Percentiles rank a stretch among this genome's conserved stretches.
Conservation (phyloP, 108 stramenopile genomes). For the Skeletonema menzelii region DNA sequence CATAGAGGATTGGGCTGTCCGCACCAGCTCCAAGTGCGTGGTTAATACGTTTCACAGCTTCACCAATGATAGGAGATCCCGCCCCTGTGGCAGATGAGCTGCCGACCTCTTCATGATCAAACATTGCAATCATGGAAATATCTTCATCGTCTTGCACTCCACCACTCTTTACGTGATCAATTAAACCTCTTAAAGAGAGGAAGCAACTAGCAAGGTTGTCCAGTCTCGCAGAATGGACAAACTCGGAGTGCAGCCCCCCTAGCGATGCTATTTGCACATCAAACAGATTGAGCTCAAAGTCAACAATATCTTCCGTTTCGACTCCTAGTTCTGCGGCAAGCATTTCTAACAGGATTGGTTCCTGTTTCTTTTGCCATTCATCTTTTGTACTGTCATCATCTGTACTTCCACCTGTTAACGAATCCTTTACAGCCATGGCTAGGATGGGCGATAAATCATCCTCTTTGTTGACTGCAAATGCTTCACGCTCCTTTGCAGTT, state of each 20-base stretch:
- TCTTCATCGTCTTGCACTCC: conserved; percentile 58
- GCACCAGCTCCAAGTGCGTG: conserved; percentile 48
- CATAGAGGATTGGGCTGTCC: conserved; percentile 26
- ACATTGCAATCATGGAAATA: conserved; percentile 88
- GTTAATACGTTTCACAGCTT: conserved; percentile 76
- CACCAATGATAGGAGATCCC: conserved; percentile 82
- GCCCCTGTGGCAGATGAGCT: conserved; percentile 78
- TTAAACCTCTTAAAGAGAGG: conserved; percentile 71
- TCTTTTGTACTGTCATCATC: conserved; percentile 36
- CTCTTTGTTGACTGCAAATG: conserved; percentile 92
- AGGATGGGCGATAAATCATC: conserved; percentile 91
- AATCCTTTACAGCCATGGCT: conserved; percentile 79
- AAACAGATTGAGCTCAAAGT: conserved; percentile 93
- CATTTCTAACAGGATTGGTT: conserved; percentile 77
- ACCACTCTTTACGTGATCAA: conserved; percentile 55
- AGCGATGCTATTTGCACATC: conserved; percentile 90
- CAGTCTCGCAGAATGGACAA: conserved; percentile 90
- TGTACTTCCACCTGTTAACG: conserved; percentile 38
- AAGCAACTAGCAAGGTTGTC: conserved; percentile 97
- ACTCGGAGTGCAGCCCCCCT: conserved; percentile 87
- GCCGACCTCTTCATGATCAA: conserved; percentile 99
- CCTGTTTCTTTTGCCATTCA: conserved; percentile 82
- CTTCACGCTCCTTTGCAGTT: conserved; percentile 80
- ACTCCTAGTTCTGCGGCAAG: conserved; percentile 75
- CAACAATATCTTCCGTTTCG: conserved; percentile 67